Base-by-base conservation (phyloP, 2,329 filamentous ascomycete species). In the Fusarium brevicatenulatum region DNA sequence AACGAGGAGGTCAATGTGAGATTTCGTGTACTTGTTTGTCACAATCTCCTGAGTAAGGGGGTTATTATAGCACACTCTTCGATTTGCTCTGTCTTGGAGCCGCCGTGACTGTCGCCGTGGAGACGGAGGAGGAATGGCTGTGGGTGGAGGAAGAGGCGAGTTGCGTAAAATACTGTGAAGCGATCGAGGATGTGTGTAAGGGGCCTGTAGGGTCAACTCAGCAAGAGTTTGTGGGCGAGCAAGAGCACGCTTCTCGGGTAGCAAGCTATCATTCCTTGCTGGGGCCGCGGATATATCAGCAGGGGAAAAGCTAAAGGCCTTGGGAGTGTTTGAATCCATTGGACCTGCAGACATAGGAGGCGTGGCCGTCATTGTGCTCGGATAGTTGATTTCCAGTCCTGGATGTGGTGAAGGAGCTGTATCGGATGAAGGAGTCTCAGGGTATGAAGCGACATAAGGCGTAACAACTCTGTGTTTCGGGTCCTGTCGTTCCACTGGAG, bases 121-220 rank as follows among this genome's bases (percentile, higher is more conserved):
- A 2, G 89, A 90, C 9, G 83, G 80, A 3, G 88, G 87, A 13
- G 87, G 86, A 37, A 82, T 82, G 6, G 86, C 83, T 25, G 81
- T 87, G 7, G 83, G 80, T 2, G 88, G 87, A 25, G 89, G 88
- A 11, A 91, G 83, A 23, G 90, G 90, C 9, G 90, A 92, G 83
- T 92, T 92, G 59, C 90, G 87, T 28, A 92, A 85, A 75, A 92
- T 92, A 80, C 89, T 91, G 78, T 88, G 90, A 15, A 91, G 85
- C 46, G 84, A 83, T 63, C 86, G 85, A 39, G 90, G 87, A 70
- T 89, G 89, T 4, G 83, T 87, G 75, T 92, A 91, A 5, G 90
- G 90, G 7, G 86, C 82, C 30, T 82, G 82, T 8, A 72, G 50
- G 28, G 60, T 68, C n/a, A 74, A 36, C 30, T 66, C 64, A 18